Base-by-base conservation (phyloP, 441 rosid genomes). In the Isatis lusitanica region DNA sequence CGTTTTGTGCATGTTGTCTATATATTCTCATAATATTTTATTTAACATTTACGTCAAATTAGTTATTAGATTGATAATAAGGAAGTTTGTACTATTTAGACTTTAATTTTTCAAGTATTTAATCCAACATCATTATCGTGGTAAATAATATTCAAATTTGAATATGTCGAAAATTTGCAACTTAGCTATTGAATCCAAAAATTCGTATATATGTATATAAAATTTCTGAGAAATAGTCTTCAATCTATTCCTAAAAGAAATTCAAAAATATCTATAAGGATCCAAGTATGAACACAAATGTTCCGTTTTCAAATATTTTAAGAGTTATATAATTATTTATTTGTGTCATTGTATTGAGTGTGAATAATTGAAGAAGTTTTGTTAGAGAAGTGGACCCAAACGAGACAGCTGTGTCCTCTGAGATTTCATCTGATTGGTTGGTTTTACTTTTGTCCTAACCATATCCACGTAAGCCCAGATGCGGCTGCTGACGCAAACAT, bases 371-470 rank as follows among this genome's bases (percentile, higher is more conserved):
- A 70, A 76, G 21, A 66, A 67, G 74, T 58, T 63, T 66, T 71
- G 77, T 77, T 66, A 71, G 80, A 72, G 60, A 72, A 60, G 74
- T 77, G 80, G 80, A 44, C 80, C 80, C 77, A 66, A 44, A 43
- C 10, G 31, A 61, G 80, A 77, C 80, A 77, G 80, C 80, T 77
- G 80, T 72, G 63, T 61, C 64, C 74, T 77, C 69, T 35, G 61
- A 21, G 61, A 77, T 43, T 40, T 60, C 59, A 77, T 77, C 38
- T 72, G 80, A 72, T 77, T 77, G 80, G 80, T 66, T 77, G 53
- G 11, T 66, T 60, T 77, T 53, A 62, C 80, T 77, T 72, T 77
- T 77, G 80, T 77, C 77, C 74, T 62, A 66, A 71, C 80, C 65
- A 71, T 66, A 61, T 60, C 80, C 80, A 77, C 80, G 80, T 77